phyloP scores from a whole-genome alignment of 495 filamentous ascomycete species.

The Neurospora sp. region DNA sequence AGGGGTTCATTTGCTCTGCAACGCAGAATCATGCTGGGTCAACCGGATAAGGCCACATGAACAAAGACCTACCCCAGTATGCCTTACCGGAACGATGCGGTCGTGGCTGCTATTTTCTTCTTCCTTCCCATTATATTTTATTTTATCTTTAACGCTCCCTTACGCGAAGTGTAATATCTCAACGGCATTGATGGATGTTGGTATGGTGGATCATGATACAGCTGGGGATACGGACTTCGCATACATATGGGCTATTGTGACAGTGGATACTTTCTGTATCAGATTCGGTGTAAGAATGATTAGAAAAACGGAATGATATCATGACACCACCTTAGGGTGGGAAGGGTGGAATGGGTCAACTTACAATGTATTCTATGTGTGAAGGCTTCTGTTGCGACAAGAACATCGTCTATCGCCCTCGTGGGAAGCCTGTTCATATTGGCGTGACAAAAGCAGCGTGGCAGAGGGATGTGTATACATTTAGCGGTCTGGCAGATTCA shows the following conservation, averaged over 20 bases:
- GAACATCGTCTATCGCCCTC: background rate
- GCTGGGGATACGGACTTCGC: background rate
- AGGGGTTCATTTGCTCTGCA: background rate
- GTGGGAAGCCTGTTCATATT: background rate
- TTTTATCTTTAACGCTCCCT: background rate
- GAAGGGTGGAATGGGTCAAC: background rate
- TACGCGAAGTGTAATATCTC: constrained; percentile 12
- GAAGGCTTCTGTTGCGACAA: background rate
- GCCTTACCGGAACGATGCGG: background rate
- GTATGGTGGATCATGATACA: constrained; percentile 5
- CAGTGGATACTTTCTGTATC: background rate
- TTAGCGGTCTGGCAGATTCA: background rate
- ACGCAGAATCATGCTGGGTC: background rate
- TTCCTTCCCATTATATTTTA: background rate
- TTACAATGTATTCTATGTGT: background rate
- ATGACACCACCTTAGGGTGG: background rate
- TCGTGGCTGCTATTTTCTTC: background rate
- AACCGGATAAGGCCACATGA: background rate
- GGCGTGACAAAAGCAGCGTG: background rate
- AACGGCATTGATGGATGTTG: constrained; percentile 45
- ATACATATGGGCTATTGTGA: background rate
- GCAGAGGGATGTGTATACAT: background rate
- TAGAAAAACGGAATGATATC: background rate
- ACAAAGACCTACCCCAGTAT: background rate
- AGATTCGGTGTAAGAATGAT: background rate